Percentiles rank a stretch among this genome's conserved stretches.
Conservation (phyloP, 805 yeast genomes). For the Metschnikowia lochheadii region DNA sequence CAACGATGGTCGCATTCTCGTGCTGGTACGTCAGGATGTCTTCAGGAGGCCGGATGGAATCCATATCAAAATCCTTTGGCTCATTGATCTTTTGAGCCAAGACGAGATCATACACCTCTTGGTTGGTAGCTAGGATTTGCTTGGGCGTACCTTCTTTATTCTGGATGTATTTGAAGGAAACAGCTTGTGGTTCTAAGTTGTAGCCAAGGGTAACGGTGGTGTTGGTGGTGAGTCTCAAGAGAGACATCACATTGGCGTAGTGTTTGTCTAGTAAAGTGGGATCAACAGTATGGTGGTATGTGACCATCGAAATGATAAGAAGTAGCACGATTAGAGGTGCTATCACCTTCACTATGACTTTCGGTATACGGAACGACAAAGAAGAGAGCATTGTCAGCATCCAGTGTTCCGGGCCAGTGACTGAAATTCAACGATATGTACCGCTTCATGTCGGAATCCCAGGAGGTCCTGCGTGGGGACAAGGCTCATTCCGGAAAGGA, state of each 20-base stretch:
- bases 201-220: conserved; percentile 2
- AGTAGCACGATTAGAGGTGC: conserved; percentile 7
- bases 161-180: conserved; percentile 32
- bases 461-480: not conserved
- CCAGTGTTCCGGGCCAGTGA: not conserved
- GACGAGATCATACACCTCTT: conserved; percentile 33
- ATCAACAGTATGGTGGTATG: conserved; percentile 9
- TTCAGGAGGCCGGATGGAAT: conserved; percentile 23
- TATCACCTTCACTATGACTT: conserved; percentile 4
- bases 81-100: conserved; percentile 38
- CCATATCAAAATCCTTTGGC: conserved; percentile 43
- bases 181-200: conserved; percentile 23
- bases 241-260: conserved; percentile 6
- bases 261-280: conserved; percentile 6
- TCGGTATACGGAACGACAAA: conserved; percentile 10
- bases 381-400: conserved; percentile 9
- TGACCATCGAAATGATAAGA: conserved; percentile 1
- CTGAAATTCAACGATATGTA: not conserved
- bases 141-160: conserved; percentile 27
- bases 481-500: not conserved
- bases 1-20: conserved; percentile 75
- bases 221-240: conserved; percentile 4
- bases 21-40: conserved; percentile 26
- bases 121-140: conserved; percentile 36
- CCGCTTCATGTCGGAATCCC: not conserved